Evolutionary conservation across 192 early-diverging fungal species (phyloP), one percentile per base, ranked within the genome.

Genomic region (Coemansia sp.): DNA sequence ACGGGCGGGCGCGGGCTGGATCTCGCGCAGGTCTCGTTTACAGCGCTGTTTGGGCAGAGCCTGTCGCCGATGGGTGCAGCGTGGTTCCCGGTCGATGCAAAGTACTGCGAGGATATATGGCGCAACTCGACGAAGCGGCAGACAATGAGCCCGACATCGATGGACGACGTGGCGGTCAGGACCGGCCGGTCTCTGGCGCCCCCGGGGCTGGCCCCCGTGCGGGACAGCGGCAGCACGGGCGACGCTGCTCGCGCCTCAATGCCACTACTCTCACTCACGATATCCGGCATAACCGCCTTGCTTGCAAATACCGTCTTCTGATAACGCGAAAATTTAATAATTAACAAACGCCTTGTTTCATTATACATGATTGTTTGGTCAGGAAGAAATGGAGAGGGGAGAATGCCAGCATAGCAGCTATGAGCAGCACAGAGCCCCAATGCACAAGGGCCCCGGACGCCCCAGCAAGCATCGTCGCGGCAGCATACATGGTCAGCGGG

Each of bases 401-500:
- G 35, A 38, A 38, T 38, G 11, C 35, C 35, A 38, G 35, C 35
- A 38, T 38, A 14, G 14, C 35, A n/a, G 35, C 35, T 38, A 38
- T 16, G 0, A 38, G 12, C 11, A 38, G 12, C 0, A 38, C 14
- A 38, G 35, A 38, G 35, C 11, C 2, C 35, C 35, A 38, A n/a
- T n/a, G 35, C 35, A 16, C 11, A 38, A 16, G 12, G 35, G 3
- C 3, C n/a, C 35, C 14, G 35, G n/a, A 5, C n/a, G 35, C n/a
- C n/a, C n/a, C n/a, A 16, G n/a, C n/a, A 16, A 38, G 35, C 35
- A 38, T 38, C n/a, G 11, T n/a, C 2, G 52, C 31, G 2, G 52
- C 56, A 2, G 88, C 60, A 56, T 82, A 86, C 77, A 88, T 86
- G 51, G 82, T 86, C 49, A 94, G 81, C 3, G 96, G 95, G 51